These are phyloP conservation scores for Endoconidiophora laricicola DNA, from an alignment of 2,329 filamentous ascomycete species.

Conservation along the genomic window DNA sequence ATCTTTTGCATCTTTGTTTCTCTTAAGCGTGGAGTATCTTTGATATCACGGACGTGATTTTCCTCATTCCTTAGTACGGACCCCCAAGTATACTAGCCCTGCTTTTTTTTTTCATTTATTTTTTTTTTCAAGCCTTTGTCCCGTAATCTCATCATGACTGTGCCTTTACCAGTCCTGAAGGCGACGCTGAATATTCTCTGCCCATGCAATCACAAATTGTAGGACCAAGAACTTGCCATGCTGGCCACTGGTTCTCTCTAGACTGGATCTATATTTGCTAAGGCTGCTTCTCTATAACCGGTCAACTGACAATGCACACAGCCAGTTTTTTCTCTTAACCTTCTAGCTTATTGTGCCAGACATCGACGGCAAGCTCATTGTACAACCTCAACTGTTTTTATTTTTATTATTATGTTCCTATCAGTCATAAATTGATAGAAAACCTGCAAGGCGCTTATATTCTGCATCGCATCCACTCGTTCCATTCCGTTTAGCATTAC, in stretches of 20 bases:
- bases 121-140: too few species aligned
- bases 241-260: neutral
- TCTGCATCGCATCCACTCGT: constrained; percentile 2
- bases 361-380: neutral
- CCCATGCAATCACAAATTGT: neutral
- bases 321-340: neutral
- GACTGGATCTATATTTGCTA: neutral
- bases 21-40: constrained; percentile 1
- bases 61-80: too few species aligned
- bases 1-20: neutral
- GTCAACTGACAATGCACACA: too few species aligned
- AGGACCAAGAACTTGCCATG: neutral
- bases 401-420: neutral
- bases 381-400: neutral
- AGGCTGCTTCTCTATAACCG: neutral
- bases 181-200: too few species aligned
- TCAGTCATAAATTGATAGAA: neutral
- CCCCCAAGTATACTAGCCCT: too few species aligned
- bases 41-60: neutral
- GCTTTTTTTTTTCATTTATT: too few species aligned
- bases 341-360: constrained; percentile 2
- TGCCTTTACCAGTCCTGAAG: too few species aligned
- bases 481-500: neutral
- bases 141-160: too few species aligned
- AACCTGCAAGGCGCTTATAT: too few species aligned